These are phyloP conservation scores for Coleophoma eucalyptorum DNA, from an alignment of 2,329 filamentous ascomycete genomes.

Conservation along the genomic window DNA sequence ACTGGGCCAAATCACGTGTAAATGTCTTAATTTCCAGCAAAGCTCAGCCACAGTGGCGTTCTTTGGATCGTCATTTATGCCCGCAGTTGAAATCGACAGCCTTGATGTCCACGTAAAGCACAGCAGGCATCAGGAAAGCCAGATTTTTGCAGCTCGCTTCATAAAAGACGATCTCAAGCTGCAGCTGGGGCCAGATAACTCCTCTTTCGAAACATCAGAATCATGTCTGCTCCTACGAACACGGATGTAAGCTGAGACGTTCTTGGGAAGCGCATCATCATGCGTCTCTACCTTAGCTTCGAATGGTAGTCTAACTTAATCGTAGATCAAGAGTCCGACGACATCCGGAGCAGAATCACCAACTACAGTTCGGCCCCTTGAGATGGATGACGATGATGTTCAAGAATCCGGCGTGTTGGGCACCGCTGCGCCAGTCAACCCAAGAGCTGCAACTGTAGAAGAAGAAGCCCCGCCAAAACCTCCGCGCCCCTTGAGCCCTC, in stretches of 20 bases:
- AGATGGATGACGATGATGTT: slow-evolving; percentile 67
- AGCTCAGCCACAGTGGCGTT: no score
- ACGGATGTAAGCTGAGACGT: slow-evolving; percentile 34
- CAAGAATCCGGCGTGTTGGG: slow-evolving; percentile 53
- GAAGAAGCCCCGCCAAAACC: slow-evolving; percentile 70
- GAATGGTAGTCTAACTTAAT: slow-evolving; percentile 6
- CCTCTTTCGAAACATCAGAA: slow-evolving; percentile 11
- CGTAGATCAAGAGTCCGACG: slow-evolving; percentile 18
- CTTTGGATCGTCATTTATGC: background rate
- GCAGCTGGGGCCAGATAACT: background rate
- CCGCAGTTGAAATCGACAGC: background rate
- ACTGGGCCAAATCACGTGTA: no score
- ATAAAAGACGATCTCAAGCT: background rate
- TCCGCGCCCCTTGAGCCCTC: slow-evolving; percentile 75
- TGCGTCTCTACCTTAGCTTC: slow-evolving; percentile 9
- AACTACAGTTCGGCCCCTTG: slow-evolving; percentile 60
- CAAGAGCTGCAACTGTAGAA: slow-evolving; percentile 39
- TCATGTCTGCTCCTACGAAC: slow-evolving; percentile 40
- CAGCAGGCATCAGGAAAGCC: background rate
- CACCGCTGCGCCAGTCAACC: slow-evolving; percentile 38
- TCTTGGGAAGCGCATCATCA: slow-evolving; percentile 15
- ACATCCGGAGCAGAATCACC: slow-evolving; percentile 54
- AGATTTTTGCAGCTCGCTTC: background rate
- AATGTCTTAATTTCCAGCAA: no score
- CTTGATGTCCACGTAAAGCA: background rate